A percentile compares a stretch with the other conserved stretches of the same genome.
These are phyloP conservation scores for Hericium erinaceus DNA, from an alignment of 768 basidiomycete species.

Conservation along the genomic window DNA sequence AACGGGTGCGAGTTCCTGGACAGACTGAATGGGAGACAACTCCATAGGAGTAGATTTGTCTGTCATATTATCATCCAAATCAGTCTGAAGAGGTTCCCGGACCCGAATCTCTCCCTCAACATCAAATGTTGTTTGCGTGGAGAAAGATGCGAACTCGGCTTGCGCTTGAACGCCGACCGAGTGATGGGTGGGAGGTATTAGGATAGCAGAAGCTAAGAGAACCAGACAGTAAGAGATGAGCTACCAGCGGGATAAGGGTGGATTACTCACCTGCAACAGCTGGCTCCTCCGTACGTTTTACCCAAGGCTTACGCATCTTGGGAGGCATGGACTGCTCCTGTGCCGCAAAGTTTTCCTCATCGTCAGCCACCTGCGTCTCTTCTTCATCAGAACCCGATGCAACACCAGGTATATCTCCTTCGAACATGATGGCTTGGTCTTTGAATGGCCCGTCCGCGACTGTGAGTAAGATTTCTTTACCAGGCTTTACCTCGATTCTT, in stretches of 20 bases:
- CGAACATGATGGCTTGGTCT: constrained; percentile 49
- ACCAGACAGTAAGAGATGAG: background rate
- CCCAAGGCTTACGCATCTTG: constrained; percentile 58
- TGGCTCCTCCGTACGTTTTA: constrained; percentile 32
- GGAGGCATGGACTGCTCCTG: constrained; percentile 40
- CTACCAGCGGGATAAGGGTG: background rate
- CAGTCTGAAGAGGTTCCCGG: background rate
- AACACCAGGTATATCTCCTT: constrained; percentile 34
- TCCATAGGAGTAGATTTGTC: background rate
- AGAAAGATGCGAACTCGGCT: constrained; percentile 10
- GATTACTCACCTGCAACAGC: constrained; percentile 1
- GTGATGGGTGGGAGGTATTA: constrained; percentile 14
- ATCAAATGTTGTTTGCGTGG: background rate
- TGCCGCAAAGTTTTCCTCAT: constrained; percentile 28
- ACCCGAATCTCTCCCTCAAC: background rate
- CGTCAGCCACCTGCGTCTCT: constrained; percentile 30
- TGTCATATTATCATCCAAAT: background rate
- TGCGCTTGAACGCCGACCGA: constrained; percentile 40
- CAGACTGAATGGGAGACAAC: background rate
- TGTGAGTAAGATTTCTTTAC: constrained; percentile 60
- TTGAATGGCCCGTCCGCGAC: constrained; percentile 46
- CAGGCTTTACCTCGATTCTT: constrained; percentile 59
- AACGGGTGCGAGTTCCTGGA: background rate
- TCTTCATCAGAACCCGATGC: constrained; percentile 28
- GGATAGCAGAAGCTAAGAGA: background rate